Conservation (phyloP, 345 rosid species). For the Crucihimalaya himalaica region DNA sequence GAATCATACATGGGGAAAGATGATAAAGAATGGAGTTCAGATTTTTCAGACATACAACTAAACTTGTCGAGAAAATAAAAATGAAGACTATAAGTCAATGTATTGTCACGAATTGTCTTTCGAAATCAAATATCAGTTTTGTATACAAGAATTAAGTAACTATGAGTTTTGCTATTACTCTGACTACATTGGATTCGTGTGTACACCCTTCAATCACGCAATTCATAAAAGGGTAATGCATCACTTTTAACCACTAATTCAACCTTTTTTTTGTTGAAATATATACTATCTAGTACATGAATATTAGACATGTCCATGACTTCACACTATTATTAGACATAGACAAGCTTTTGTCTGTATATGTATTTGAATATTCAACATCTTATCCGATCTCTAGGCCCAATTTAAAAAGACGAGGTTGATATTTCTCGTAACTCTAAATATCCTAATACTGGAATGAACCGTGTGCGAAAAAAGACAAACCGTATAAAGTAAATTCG, state of each 20-base stretch:
- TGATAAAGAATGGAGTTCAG: background rate
- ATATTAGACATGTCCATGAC: background rate
- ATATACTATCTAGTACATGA: background rate
- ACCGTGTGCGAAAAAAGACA: slow-evolving; percentile 18
- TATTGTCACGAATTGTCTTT: background rate
- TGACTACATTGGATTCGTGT: background rate
- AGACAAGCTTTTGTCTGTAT: background rate
- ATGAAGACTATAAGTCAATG: background rate
- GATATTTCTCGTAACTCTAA: slow-evolving; percentile 25
- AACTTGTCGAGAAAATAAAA: background rate
- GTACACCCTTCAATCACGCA: background rate
- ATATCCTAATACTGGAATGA: slow-evolving; percentile 6
- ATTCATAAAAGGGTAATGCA: background rate
- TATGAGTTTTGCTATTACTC: background rate
- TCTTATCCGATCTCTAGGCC: slow-evolving; percentile 18
- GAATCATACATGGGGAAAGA: background rate
- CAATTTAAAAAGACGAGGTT: slow-evolving; percentile 20
- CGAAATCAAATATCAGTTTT: background rate
- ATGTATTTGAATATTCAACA: slow-evolving; percentile 18
- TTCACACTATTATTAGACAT: background rate
- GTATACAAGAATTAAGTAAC: background rate
- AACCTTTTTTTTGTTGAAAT: background rate
- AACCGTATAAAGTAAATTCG: background rate
- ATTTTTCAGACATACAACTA: background rate
- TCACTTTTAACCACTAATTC: background rate